Conservation (phyloP, 192 early-diverging fungal species). For the Backusella tuberculispora region DNA sequence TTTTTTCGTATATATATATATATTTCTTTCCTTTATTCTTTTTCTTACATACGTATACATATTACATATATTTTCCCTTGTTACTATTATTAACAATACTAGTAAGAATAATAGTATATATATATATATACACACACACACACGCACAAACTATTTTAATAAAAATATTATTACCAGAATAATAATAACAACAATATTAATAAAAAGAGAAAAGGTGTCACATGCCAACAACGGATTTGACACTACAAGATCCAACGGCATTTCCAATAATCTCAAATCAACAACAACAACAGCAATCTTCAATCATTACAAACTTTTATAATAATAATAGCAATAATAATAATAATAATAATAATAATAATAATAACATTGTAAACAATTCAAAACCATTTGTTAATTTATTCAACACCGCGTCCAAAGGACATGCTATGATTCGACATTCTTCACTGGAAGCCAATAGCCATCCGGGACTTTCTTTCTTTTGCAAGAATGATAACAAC, state of each 20-base stretch:
- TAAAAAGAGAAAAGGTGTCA: neutral
- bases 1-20: slow-evolving; percentile 1
- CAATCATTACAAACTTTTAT: neutral
- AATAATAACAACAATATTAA: neutral
- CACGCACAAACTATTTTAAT: neutral
- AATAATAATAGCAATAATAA: neutral
- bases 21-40: neutral
- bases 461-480: slow-evolving; percentile 23
- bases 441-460: slow-evolving; percentile 7
- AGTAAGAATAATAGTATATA: neutral
- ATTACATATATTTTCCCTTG: neutral
- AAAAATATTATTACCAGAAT: neutral
- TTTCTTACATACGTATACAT: slow-evolving; percentile 10
- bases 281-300: neutral
- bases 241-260: neutral
- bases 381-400: neutral
- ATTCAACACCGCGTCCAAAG: slow-evolving; percentile 3
- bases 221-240: slow-evolving; percentile 6
- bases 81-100: neutral
- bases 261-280: neutral
- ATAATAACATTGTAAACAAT: neutral
- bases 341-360: neutral
- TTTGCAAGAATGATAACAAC: slow-evolving; percentile 7
- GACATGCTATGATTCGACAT: slow-evolving; percentile 21
- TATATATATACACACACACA: neutral